Evolutionary conservation across 1,139 yeast species (phyloP).

Genomic region (Candida albicans): DNA sequence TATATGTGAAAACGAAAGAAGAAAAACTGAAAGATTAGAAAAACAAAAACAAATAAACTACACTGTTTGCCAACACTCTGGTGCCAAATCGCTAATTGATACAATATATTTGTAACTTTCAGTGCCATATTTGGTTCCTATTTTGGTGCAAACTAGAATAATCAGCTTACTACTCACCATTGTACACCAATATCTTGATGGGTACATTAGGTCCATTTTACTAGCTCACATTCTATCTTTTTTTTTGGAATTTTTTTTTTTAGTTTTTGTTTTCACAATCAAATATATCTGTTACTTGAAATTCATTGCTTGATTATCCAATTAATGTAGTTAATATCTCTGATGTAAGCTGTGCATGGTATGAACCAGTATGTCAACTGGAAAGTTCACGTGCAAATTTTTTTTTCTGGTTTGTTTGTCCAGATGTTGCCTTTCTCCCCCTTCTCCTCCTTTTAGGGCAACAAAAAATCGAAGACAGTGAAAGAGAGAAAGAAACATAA

Average conservation of each 20-base stretch:
- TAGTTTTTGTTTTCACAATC: slow-evolving; percentile 2
- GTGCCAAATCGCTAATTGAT: slow-evolving; percentile 56
- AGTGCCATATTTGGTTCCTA: slow-evolving; percentile 77
- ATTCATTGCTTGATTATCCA: not conserved
- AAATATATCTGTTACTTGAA: not conserved
- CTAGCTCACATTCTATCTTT: slow-evolving; percentile 28
- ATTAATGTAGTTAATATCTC: not conserved
- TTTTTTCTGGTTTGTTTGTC: no score
- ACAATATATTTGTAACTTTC: slow-evolving; percentile 5
- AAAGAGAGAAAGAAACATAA: no score
- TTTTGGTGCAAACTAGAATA: slow-evolving; percentile 93
- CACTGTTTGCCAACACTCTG: slow-evolving; percentile 93
- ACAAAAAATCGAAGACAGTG: not conserved
- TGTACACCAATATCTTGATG: slow-evolving; percentile 35
- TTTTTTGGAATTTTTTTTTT: not conserved
- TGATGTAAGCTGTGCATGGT: no score
- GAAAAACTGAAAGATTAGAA: not conserved
- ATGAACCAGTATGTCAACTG: not conserved
- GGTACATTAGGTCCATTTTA: slow-evolving; percentile 69
- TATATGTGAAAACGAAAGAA: not conserved
- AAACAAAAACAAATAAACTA: not conserved
- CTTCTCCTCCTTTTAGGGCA: not conserved
- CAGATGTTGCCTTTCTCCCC: no score
- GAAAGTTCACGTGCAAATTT: slow-evolving; percentile 3
- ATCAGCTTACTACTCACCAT: slow-evolving; percentile 76